These are phyloP conservation scores for Takashimella tepidaria DNA, from an alignment of 1,284 basidiomycete genomes.

Conservation along the genomic window DNA sequence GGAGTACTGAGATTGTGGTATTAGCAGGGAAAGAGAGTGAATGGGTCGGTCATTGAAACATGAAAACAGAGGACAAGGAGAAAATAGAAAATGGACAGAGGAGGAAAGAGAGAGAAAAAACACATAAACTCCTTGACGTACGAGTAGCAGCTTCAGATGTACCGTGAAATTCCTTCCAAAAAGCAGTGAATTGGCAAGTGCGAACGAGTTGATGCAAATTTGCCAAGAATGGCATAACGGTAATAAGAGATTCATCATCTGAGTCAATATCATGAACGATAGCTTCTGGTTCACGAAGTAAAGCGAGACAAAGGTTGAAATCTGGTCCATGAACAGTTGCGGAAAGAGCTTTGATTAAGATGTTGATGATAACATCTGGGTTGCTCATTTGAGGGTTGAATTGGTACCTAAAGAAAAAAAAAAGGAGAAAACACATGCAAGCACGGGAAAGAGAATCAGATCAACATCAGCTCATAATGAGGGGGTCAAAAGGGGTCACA, in stretches of 20 bases:
- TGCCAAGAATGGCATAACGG: conserved; percentile 69
- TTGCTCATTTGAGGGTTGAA: conserved; percentile 93
- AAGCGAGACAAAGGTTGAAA: conserved; percentile 86
- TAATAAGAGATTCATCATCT: conserved; percentile 68
- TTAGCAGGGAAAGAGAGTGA: background rate
- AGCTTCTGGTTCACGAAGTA: conserved; percentile 50
- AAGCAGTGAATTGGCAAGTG: conserved; percentile 82
- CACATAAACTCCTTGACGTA: conserved; percentile 20
- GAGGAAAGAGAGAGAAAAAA: background rate
- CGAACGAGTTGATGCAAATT: conserved; percentile 70
- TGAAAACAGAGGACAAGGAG: background rate
- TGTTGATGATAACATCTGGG: conserved; percentile 86
- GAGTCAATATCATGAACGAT: conserved; percentile 53
- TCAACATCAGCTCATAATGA: no score
- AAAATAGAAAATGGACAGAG: background rate
- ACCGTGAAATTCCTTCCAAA: conserved; percentile 75
- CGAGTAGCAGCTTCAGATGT: conserved; percentile 35
- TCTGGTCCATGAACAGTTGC: conserved; percentile 68
- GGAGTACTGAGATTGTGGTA: conserved; percentile 36
- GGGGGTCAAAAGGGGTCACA: no score
- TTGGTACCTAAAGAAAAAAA: conserved; percentile 77
- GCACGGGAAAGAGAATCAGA: no score
- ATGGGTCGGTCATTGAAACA: background rate
- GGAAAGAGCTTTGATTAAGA: conserved; percentile 86
- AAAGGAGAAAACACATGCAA: no score